Evolutionary conservation across 306 rosid genomes (phyloP).

Genomic region (Pueraria montana): DNA sequence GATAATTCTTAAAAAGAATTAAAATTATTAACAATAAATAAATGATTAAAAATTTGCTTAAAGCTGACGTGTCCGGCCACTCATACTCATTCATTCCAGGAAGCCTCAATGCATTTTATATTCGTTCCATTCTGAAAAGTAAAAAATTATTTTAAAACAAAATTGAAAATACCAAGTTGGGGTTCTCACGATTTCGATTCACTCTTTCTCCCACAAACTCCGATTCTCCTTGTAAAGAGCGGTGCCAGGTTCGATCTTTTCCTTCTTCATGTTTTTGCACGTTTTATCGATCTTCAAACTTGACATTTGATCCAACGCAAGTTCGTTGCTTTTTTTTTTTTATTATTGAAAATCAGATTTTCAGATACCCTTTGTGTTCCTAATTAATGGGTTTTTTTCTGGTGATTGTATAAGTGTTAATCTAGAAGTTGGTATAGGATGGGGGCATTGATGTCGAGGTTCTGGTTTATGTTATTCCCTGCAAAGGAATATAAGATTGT

Average conservation of each 20-base stretch:
- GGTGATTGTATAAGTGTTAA: constrained; percentile 44
- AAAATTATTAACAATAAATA: too few species aligned
- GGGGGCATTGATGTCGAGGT: constrained; percentile 84
- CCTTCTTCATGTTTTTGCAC: neutral
- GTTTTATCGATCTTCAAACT: constrained; percentile 50
- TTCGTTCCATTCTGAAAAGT: constrained; percentile 2
- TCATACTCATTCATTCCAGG: too few species aligned
- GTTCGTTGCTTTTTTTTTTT: neutral
- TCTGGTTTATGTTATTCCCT: constrained; percentile 96
- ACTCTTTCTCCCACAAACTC: constrained; percentile 10
- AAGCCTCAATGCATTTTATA: neutral
- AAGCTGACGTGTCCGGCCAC: too few species aligned
- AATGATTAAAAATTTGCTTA: too few species aligned
- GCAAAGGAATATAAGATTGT: constrained; percentile 94
- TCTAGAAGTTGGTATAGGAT: constrained; percentile 46
- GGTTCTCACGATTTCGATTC: constrained; percentile 12
- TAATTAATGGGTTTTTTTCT: constrained; percentile 24
- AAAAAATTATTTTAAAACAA: neutral
- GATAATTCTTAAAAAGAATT: too few species aligned
- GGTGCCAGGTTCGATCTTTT: constrained; percentile 55
- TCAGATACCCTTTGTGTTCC: constrained; percentile 23
- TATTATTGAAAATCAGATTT: constrained; percentile 7
- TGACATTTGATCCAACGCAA: constrained; percentile 40
- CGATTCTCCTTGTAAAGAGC: constrained; percentile 26
- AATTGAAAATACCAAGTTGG: constrained; percentile 8